Evolutionary conservation across 306 rosid species (phyloP).

Genomic region (Alnus rubra): DNA sequence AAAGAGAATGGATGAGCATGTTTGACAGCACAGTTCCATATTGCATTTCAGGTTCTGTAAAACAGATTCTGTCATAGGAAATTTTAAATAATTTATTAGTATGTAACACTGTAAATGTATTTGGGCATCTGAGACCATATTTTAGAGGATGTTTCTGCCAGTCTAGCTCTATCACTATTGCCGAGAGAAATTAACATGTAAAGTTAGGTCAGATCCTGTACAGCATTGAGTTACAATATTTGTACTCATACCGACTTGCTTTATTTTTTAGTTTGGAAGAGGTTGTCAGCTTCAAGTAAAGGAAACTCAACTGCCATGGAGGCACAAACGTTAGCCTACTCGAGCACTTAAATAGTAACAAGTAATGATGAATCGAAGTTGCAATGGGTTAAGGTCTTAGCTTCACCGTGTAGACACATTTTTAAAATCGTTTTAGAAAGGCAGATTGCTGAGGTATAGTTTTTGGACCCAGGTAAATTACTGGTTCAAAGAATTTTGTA

Average conservation of each 20-base stretch:
- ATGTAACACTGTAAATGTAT: neutral
- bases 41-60: neutral
- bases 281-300: constrained; percentile 1
- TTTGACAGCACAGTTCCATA: neutral
- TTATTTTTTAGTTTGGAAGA: constrained; percentile 1
- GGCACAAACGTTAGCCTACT: neutral
- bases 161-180: neutral
- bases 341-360: neutral
- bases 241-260: neutral
- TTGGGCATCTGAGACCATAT: neutral
- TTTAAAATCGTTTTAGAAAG: neutral
- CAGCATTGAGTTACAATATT: neutral
- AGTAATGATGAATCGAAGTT: neutral
- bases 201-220: neutral
- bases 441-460: neutral
- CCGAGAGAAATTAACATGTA: neutral
- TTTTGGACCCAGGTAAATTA: neutral
- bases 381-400: neutral
- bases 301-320: neutral
- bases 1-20: neutral
- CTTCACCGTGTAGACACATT: neutral
- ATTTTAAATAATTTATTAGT: neutral
- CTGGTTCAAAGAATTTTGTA: neutral
- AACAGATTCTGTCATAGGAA: neutral
- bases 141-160: neutral